A percentile compares a stretch with the other conserved stretches of the same genome.
Conservation (phyloP, 495 filamentous ascomycete species). For the Hypoxylon fragiforme region DNA sequence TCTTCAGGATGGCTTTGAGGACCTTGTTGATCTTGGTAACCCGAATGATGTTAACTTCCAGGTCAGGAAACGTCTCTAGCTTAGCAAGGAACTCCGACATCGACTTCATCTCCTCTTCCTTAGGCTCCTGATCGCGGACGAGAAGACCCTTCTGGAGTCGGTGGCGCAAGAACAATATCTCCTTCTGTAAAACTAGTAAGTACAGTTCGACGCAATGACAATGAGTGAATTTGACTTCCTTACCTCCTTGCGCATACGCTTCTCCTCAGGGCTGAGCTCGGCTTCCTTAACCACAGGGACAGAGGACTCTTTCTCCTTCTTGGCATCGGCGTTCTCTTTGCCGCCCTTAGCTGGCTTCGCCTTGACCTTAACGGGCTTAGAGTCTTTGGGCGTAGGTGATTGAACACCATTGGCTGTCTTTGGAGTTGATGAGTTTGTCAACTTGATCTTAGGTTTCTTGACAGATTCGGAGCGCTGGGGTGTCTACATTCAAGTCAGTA, state of each 20-base stretch:
- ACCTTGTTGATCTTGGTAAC: constrained; percentile 94
- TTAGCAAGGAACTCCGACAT: constrained; percentile 82
- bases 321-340: constrained; percentile 65
- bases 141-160: constrained; percentile 90
- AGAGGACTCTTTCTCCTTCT: constrained; percentile 67
- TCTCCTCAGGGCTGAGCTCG: constrained; percentile 54
- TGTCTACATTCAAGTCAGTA: constrained; percentile 54
- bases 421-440: constrained; percentile 53
- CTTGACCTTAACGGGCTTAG: constrained; percentile 58
- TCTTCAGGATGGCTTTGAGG: constrained; percentile 84
- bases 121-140: constrained; percentile 74
- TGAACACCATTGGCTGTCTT: constrained; percentile 58
- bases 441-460: constrained; percentile 69
- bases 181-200: constrained; percentile 49
- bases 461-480: constrained; percentile 67
- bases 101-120: constrained; percentile 82
- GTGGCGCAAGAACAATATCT: constrained; percentile 83
- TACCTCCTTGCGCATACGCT: constrained; percentile 61
- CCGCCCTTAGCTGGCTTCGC: constrained; percentile 64
- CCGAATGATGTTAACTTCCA: constrained; percentile 84
- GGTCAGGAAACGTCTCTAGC: constrained; percentile 74
- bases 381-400: constrained; percentile 39
- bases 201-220: not conserved
- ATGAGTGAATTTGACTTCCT: constrained; percentile 25
- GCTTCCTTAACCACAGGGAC: constrained; percentile 49